phyloP scores from a whole-genome alignment of 345 rosid genomes.

The Camelina neglecta region DNA sequence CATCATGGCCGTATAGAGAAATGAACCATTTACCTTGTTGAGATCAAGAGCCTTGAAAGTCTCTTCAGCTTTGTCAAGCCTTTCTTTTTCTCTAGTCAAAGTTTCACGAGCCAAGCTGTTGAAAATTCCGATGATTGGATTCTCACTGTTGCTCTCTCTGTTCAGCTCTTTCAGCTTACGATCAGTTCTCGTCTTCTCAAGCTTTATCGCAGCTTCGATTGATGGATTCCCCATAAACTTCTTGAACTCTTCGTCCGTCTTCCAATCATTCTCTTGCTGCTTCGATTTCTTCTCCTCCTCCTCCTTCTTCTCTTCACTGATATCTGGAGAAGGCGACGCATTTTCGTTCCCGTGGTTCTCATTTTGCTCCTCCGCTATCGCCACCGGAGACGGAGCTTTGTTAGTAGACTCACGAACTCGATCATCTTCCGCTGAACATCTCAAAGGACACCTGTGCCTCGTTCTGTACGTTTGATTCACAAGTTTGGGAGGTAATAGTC shows the following conservation, averaged over 20 bases:
- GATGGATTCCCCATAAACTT: slow-evolving; percentile 96
- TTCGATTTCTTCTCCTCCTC: slow-evolving; percentile 52
- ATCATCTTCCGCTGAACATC: slow-evolving; percentile 53
- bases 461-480: neutral
- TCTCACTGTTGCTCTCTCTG: slow-evolving; percentile 54
- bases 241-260: slow-evolving; percentile 92
- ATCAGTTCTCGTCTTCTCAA: slow-evolving; percentile 94
- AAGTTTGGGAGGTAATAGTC: neutral
- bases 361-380: slow-evolving; percentile 50
- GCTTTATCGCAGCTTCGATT: slow-evolving; percentile 92
- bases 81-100: slow-evolving; percentile 74
- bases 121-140: slow-evolving; percentile 60
- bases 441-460: slow-evolving; percentile 34
- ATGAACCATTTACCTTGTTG: slow-evolving; percentile 59
- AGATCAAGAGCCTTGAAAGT: slow-evolving; percentile 90
- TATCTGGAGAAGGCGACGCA: slow-evolving; percentile 31
- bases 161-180: slow-evolving; percentile 87
- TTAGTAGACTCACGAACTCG: slow-evolving; percentile 43
- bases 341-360: slow-evolving; percentile 32
- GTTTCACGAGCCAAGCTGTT: slow-evolving; percentile 64
- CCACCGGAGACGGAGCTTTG: slow-evolving; percentile 50
- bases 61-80: slow-evolving; percentile 86
- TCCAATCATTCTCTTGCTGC: slow-evolving; percentile 92
- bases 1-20: neutral
- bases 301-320: slow-evolving; percentile 35